Conservation (phyloP, 1,284 basidiomycete genomes). For the Termitomyces sp. region DNA sequence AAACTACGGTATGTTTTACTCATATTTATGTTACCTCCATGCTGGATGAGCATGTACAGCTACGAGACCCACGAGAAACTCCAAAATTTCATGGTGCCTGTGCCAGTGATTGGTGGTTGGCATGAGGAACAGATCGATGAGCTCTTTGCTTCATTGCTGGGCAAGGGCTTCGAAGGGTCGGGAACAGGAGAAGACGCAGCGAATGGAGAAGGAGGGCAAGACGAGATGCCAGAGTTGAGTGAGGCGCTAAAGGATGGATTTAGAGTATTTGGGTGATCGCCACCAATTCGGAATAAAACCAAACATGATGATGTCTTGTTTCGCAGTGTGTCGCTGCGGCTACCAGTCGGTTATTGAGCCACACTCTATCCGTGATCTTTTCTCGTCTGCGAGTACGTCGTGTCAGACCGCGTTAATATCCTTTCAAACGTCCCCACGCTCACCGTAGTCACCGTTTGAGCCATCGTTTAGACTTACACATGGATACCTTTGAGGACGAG, state of each 20-base stretch:
- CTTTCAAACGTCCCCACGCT: constrained; percentile 2
- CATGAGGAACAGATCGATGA: constrained; percentile 93
- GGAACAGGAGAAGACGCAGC: constrained; percentile 19
- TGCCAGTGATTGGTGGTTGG: constrained; percentile 67
- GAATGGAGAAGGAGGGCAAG: constrained; percentile 20
- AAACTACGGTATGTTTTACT: constrained; percentile 60
- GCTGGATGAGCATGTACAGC: constrained; percentile 32
- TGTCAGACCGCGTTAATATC: background rate
- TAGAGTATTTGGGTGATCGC: constrained; percentile 50
- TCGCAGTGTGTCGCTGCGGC: constrained; percentile 2
- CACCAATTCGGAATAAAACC: constrained; percentile 30
- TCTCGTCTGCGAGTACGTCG: background rate
- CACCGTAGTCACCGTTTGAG: constrained; percentile 9
- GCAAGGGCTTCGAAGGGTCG: constrained; percentile 52
- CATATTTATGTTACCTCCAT: background rate
- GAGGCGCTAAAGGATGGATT: constrained; percentile 40
- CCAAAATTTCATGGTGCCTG: constrained; percentile 91
- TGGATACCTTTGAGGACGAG: constrained; percentile 74
- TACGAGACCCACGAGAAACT: constrained; percentile 93
- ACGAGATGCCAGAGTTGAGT: constrained; percentile 25
- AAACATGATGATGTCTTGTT: constrained; percentile 26
- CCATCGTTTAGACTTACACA: constrained; percentile 22
- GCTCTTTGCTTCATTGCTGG: constrained; percentile 81
- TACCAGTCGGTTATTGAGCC: background rate
- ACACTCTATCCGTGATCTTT: background rate